Base-by-base conservation (phyloP, 1,284 basidiomycete genomes). In the Boletus mariae region DNA sequence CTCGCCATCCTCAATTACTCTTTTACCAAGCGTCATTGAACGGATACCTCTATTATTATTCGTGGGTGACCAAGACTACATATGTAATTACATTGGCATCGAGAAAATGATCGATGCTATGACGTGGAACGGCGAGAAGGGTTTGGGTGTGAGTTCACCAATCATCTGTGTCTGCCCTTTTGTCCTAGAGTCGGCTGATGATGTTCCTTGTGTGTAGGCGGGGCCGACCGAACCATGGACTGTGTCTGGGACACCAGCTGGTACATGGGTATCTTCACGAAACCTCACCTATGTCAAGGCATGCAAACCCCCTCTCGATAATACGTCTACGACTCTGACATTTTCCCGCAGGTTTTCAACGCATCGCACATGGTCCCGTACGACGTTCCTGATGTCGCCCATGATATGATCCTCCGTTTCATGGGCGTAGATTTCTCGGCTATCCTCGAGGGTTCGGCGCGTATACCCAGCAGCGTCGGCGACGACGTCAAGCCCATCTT, bases 321-420 rank as follows among this genome's bases (percentile, higher is more conserved):
- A 32, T 25, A 8, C 29, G 9, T n/a, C 28, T 5, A 45, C 45
- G 40, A 17, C 29, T 9, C n/a, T 5, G 17, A 56, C 43, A 7
- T 41, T 10, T 40, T 17, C 45, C 6, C 4, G 28, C 53, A 90
- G 86, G 80, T 92, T 32, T 90, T 88, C 71, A 92, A 92, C 55
- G 92, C 92, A 1, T 95, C 92, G 1, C 94, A 96, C 70, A 97
- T 97, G 94, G 93, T 88, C 29, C 92, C 92, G 1, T 96, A 85
- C 67, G 96, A 99, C 71, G 77, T 90, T 11, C 96, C 95, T 0
- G 80, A 92, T 52, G 84, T 88, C 31, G 79, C 93, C 4, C 94
- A 98, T 71, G 96, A 99, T 71, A 98, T 99, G 97, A 96, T 99
- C 64, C 83, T 95, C 46, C 90, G 94, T 13, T 98, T 98, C 75